A percentile compares a stretch with the other conserved stretches of the same genome.
Conservation (phyloP, 2,329 filamentous ascomycete genomes). For the Penicillium sp. region DNA sequence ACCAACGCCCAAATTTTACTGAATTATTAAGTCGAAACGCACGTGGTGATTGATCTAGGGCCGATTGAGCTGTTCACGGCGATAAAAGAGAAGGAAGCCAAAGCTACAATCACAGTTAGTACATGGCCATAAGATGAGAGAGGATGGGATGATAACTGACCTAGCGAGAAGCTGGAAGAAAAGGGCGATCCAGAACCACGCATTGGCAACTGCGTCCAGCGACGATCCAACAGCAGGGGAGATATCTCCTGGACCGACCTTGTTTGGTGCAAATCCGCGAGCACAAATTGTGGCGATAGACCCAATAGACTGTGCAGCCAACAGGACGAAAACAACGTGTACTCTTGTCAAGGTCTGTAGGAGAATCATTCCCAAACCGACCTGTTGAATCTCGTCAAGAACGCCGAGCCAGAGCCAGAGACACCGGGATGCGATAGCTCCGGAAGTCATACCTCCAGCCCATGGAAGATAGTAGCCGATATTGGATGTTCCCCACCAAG, state of each 20-base stretch:
- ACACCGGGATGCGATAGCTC: constrained; percentile 48
- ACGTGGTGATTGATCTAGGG: constrained; percentile 21
- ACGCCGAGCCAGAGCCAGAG: constrained; percentile 61
- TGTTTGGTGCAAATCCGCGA: constrained; percentile 52
- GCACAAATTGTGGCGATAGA: constrained; percentile 55
- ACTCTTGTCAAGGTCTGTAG: constrained; percentile 56
- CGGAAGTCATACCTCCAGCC: constrained; percentile 43
- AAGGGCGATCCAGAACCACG: constrained; percentile 56
- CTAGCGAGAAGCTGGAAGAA: constrained; percentile 50
- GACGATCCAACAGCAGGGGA: constrained; percentile 53
- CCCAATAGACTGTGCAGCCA: constrained; percentile 54
- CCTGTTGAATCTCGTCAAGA: constrained; percentile 56
- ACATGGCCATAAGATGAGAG: neutral
- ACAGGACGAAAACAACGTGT: constrained; percentile 55
- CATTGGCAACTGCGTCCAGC: constrained; percentile 38
- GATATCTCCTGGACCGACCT: constrained; percentile 52
- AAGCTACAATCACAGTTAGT: constrained; percentile 21
- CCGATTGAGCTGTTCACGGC: constrained; percentile 39
- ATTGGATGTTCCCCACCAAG: constrained; percentile 55
- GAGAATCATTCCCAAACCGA: constrained; percentile 60
- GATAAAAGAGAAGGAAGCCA: constrained; percentile 38
- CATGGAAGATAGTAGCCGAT: constrained; percentile 56
- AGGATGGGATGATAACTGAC: constrained; percentile 42
- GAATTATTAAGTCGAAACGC: neutral
- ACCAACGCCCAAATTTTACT: neutral